A percentile compares a stretch with the other conserved stretches of the same genome.
Conservation (phyloP, 441 rosid species). For the Cnidoscolus chayamansa region DNA sequence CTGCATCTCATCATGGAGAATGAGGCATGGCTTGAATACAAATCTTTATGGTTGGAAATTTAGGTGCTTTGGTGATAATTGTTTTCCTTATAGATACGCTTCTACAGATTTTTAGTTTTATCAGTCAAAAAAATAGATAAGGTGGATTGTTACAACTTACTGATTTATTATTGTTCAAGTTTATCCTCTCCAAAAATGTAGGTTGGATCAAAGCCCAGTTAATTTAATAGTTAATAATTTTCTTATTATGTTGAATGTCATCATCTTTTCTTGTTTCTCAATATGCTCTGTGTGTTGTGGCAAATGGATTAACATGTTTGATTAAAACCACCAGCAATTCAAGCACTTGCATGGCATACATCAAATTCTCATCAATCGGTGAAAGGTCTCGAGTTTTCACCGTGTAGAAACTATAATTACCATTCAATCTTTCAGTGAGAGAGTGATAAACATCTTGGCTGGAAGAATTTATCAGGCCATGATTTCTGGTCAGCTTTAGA, state of each 20-base stretch:
- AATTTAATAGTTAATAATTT: not conserved
- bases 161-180: not conserved
- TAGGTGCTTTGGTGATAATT: not conserved
- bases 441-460: no score
- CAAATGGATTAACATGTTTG: no score
- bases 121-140: not conserved
- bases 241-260: no score
- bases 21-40: constrained; percentile 2
- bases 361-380: no score
- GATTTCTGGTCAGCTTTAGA: no score
- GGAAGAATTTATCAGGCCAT: no score
- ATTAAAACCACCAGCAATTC: no score
- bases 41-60: not conserved
- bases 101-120: constrained; percentile 1
- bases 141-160: not conserved
- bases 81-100: not conserved
- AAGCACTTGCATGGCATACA: no score
- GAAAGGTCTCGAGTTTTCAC: no score
- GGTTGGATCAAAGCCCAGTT: not conserved
- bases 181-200: not conserved
- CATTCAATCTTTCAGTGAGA: no score
- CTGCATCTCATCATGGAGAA: constrained; percentile 18
- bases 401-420: no score
- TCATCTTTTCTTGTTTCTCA: not conserved
- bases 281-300: not conserved